Evolutionary conservation across 2,329 filamentous ascomycete species (phyloP).

Genomic region (Aspergillus pseudonomiae): DNA sequence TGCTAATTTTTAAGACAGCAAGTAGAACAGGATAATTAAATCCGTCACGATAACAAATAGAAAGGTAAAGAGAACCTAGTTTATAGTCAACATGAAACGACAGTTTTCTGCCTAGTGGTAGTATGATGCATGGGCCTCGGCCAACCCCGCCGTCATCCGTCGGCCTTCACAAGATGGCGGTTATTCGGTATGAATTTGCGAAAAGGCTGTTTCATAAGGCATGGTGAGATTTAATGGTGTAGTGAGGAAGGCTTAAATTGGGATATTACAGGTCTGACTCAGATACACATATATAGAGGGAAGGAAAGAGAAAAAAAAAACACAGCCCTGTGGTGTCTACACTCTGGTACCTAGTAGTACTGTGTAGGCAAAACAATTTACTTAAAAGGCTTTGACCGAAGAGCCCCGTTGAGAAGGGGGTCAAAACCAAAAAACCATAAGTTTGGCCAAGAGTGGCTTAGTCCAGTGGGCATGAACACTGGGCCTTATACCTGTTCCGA

Average conservation of each 20-base stretch:
- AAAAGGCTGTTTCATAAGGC: background rate
- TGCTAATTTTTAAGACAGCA: background rate
- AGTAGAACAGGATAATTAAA: background rate
- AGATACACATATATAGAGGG: too few relatives aligned
- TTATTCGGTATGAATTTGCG: background rate
- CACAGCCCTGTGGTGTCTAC: background rate
- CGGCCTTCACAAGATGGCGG: background rate
- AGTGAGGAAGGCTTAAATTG: background rate
- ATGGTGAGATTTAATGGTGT: background rate
- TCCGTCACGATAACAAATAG: background rate
- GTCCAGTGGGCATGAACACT: background rate
- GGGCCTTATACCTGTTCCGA: background rate
- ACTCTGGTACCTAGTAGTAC: background rate
- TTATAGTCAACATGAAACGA: constrained; percentile 4
- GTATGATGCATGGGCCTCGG: constrained; percentile 3
- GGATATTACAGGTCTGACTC: background rate
- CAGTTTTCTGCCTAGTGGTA: background rate
- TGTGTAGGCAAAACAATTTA: background rate
- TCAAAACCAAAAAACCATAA: background rate
- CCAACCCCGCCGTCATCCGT: background rate
- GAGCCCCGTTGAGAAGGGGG: constrained; percentile 1
- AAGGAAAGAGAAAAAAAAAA: background rate
- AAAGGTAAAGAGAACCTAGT: background rate
- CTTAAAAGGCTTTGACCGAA: background rate
- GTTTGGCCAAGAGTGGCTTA: background rate